Percentiles rank a stretch among this genome's conserved stretches.
Evolutionary conservation across 2,329 filamentous ascomycete genomes (phyloP).

Genomic region (Sphaerulina musiva): DNA sequence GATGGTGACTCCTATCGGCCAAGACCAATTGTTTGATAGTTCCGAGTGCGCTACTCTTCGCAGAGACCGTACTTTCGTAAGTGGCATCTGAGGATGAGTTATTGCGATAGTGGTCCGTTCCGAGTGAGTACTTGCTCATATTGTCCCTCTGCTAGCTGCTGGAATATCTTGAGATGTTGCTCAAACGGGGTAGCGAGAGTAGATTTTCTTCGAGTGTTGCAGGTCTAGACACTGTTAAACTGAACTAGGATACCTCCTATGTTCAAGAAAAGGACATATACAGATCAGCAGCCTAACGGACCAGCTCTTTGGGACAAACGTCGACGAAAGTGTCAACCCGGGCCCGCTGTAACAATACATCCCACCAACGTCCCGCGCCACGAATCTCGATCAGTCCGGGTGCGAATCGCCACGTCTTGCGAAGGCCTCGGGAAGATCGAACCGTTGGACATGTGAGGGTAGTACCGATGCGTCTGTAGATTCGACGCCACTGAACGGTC

Average conservation of each 20-base stretch:
- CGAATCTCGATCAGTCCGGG: not conserved
- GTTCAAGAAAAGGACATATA: not conserved
- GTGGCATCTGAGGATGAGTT: not conserved
- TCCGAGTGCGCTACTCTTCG: not conserved
- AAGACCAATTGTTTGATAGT: not conserved
- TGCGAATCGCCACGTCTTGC: not conserved
- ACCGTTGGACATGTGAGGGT: no score
- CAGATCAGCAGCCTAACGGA: not conserved
- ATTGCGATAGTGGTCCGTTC: not conserved
- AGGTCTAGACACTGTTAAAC: not conserved
- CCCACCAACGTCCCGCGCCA: not conserved
- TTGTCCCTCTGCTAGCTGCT: not conserved
- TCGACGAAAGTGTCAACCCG: not conserved
- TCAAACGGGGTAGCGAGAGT: not conserved
- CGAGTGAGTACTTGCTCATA: not conserved
- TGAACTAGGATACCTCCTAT: not conserved
- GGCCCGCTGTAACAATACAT: not conserved
- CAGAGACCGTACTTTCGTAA: not conserved
- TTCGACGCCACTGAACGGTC: no score
- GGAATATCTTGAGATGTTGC: not conserved
- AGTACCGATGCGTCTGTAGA: no score
- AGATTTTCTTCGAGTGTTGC: not conserved
- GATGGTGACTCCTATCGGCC: conserved; percentile 8
- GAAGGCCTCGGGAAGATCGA: no score
- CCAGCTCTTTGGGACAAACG: not conserved